These are phyloP conservation scores for Fusarium caatingaense DNA, from an alignment of 2,329 filamentous ascomycete species.

Conservation along the genomic window DNA sequence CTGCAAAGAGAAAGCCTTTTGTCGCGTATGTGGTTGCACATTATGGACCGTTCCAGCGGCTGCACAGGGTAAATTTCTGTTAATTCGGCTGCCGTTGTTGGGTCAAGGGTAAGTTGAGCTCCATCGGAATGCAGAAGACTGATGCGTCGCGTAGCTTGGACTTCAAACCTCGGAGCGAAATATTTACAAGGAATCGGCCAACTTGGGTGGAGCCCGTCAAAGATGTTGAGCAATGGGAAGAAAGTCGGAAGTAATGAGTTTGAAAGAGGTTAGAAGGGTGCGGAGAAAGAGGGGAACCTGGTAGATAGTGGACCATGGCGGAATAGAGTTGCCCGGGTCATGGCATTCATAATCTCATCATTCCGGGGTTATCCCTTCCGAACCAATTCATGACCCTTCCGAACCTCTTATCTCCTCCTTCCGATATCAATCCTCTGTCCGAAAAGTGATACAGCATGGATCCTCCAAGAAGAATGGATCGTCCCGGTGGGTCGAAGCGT, in stretches of 20 bases:
- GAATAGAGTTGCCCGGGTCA: neutral
- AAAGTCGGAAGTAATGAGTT: conserved; percentile 40
- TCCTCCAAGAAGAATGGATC: conserved; percentile 8
- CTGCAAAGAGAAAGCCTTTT: conserved; percentile 45
- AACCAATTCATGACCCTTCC: conserved; percentile 22
- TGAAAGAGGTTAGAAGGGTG: neutral
- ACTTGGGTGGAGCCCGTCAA: conserved; percentile 39
- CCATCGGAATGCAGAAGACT: neutral
- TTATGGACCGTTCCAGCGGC: conserved; percentile 46
- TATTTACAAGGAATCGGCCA: conserved; percentile 47
- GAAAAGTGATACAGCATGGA: conserved; percentile 18
- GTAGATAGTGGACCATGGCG: conserved; percentile 12
- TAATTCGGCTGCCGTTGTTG: conserved; percentile 44
- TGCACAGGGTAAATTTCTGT: conserved; percentile 39
- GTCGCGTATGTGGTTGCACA: conserved; percentile 42
- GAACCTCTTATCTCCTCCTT: neutral
- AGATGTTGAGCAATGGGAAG: conserved; percentile 44
- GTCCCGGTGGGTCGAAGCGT: conserved; percentile 48
- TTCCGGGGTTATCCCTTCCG: conserved; percentile 5
- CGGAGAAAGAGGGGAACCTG: conserved; percentile 16
- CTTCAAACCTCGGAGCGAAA: conserved; percentile 42
- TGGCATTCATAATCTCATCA: neutral
- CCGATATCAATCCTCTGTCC: neutral
- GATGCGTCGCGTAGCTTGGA: conserved; percentile 16
- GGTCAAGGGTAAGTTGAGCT: conserved; percentile 39